phyloP scores from a whole-genome alignment of 371 early-diverging fungal species.

The Mortierella sp. region DNA sequence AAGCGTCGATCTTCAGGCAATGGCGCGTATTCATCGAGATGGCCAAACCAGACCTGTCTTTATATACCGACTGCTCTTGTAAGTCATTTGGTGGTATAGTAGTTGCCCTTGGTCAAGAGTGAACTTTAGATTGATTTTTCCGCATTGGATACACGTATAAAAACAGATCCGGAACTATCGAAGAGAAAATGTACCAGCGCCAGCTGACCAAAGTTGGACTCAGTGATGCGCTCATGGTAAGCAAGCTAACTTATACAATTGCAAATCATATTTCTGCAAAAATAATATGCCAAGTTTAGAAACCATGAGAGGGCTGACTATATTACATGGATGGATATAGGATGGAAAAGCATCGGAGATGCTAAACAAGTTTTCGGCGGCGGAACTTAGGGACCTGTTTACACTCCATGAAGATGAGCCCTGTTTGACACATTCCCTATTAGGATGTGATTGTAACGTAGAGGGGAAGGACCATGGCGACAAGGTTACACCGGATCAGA shows the following conservation, averaged over 20 bases:
- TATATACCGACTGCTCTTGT: constrained; percentile 71
- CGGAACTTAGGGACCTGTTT: constrained; percentile 64
- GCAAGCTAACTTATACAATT: background rate
- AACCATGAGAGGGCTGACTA: background rate
- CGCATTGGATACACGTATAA: background rate
- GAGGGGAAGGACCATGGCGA: background rate
- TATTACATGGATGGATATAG: constrained; percentile 18
- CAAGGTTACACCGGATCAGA: background rate
- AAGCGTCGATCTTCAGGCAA: constrained; percentile 67
- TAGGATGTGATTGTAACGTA: constrained; percentile 52
- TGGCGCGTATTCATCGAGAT: constrained; percentile 78
- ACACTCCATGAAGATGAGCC: constrained; percentile 58
- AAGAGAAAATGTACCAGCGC: constrained; percentile 71
- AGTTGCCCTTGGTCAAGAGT: too few species aligned
- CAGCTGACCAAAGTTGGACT: constrained; percentile 67
- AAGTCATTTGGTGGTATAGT: constrained; percentile 10
- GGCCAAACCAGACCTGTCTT: constrained; percentile 72
- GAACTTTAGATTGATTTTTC: background rate
- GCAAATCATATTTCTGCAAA: too few species aligned
- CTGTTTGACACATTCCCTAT: constrained; percentile 61
- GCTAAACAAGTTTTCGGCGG: constrained; percentile 50
- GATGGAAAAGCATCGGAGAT: constrained; percentile 53
- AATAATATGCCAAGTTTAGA: too few species aligned
- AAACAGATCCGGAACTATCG: constrained; percentile 62
- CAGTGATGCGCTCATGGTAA: constrained; percentile 64